These are phyloP conservation scores for Aristolochia fimbriata DNA, from an alignment of 164 flowering plant genomes.

Conservation along the genomic window DNA sequence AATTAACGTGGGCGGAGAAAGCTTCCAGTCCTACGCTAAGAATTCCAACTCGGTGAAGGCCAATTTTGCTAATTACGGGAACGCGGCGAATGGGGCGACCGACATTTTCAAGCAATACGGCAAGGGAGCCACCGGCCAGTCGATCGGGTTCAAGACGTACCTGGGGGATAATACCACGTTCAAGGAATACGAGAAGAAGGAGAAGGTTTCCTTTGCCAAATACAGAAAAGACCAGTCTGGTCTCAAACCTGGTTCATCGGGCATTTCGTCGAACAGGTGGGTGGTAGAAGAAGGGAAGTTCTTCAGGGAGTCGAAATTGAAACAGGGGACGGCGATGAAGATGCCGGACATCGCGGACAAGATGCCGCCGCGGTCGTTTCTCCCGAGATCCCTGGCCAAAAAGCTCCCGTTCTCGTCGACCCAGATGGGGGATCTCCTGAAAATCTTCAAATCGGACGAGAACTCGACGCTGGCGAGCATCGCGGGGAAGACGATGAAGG, in stretches of 20 bases:
- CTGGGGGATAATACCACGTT: slow-evolving; percentile 35
- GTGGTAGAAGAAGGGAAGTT: slow-evolving; percentile 72
- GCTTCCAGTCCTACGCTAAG: slow-evolving; percentile 60
- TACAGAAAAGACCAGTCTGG: slow-evolving; percentile 15
- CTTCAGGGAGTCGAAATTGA: slow-evolving; percentile 64
- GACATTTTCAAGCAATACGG: slow-evolving; percentile 69
- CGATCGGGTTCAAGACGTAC: slow-evolving; percentile 44
- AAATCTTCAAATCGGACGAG: slow-evolving; percentile 41
- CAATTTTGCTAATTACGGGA: slow-evolving; percentile 58
- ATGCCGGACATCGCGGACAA: slow-evolving; percentile 81
- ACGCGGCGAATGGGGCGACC: slow-evolving; percentile 47
- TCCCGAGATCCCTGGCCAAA: slow-evolving; percentile 50
- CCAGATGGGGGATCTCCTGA: slow-evolving; percentile 20
- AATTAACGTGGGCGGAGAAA: slow-evolving; percentile 62
- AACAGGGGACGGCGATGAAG: slow-evolving; percentile 47
- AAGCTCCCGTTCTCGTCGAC: slow-evolving; percentile 60
- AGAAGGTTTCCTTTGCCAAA: slow-evolving; percentile 28
- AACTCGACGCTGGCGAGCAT: slow-evolving; percentile 40
- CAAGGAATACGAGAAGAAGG: slow-evolving; percentile 32
- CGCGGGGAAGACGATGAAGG: slow-evolving; percentile 32
- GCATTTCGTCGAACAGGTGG: slow-evolving; percentile 23
- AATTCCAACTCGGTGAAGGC: slow-evolving; percentile 34
- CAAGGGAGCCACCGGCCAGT: slow-evolving; percentile 18
- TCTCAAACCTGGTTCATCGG: neutral
- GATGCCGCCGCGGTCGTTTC: slow-evolving; percentile 82